phyloP scores from a whole-genome alignment of 1,139 yeast genomes.

The Sugiyamaella castrensis region DNA sequence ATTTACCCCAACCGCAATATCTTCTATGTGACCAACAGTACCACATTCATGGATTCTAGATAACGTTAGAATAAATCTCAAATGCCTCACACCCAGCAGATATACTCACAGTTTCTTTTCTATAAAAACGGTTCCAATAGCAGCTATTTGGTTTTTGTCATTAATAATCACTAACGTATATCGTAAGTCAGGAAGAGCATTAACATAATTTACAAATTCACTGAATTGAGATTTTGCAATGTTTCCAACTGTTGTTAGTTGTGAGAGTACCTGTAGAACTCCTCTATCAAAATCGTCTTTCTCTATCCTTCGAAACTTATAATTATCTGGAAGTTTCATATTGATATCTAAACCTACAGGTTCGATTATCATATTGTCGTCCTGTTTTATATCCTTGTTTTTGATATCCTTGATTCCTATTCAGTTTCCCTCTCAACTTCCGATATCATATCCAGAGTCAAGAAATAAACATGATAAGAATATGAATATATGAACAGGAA shows the following conservation, averaged over 20 bases:
- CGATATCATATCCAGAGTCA: too few species aligned
- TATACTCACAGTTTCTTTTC: slow-evolving; percentile 44
- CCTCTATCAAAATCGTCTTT: slow-evolving; percentile 44
- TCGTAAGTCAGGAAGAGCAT: slow-evolving; percentile 29
- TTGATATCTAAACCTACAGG: slow-evolving; percentile 9
- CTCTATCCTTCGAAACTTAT: slow-evolving; percentile 46
- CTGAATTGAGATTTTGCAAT: slow-evolving; percentile 41
- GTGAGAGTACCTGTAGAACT: slow-evolving; percentile 47
- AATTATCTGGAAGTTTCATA: slow-evolving; percentile 47
- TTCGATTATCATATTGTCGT: slow-evolving; percentile 5
- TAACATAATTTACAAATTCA: slow-evolving; percentile 5
- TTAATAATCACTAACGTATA: slow-evolving; percentile 49
- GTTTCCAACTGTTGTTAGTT: slow-evolving; percentile 56
- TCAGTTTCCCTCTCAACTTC: too few species aligned
- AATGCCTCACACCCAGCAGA: slow-evolving; percentile 7
- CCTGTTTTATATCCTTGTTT: too few species aligned
- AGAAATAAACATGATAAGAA: too few species aligned
- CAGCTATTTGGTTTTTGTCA: slow-evolving; percentile 34
- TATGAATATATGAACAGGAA: too few species aligned
- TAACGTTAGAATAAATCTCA: slow-evolving; percentile 3
- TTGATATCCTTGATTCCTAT: too few species aligned
- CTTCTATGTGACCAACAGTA: slow-evolving; percentile 90
- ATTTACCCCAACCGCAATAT: slow-evolving; percentile 69
- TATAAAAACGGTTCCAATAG: slow-evolving; percentile 42
- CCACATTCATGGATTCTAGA: slow-evolving; percentile 62